Percentiles rank a stretch among this genome's conserved stretches.
phyloP scores from a whole-genome alignment of 163 green algal genomes.

The Scenedesmus sp. region DNA sequence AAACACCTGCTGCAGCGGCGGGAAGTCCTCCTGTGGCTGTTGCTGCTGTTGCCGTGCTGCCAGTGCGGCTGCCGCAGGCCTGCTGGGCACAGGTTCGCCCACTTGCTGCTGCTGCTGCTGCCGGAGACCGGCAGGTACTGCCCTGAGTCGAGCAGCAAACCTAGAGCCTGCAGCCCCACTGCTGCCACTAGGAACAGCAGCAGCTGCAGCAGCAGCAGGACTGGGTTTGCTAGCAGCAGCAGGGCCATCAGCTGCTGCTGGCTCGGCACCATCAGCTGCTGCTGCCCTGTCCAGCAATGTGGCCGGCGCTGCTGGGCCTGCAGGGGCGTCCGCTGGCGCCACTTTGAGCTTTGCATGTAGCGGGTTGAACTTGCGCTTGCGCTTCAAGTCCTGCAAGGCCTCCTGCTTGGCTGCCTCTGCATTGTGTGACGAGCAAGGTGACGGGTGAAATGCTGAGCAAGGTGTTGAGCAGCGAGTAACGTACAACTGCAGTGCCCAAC shows the following conservation, averaged over 20 bases:
- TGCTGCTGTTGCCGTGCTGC: constrained; percentile 37
- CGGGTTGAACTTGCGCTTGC: constrained; percentile 35
- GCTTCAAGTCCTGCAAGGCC: neutral
- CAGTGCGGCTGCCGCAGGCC: neutral
- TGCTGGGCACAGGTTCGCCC: neutral
- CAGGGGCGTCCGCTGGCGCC: neutral
- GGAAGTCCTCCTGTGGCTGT: constrained; percentile 31
- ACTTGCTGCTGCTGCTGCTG: constrained; percentile 32
- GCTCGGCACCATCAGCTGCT: neutral
- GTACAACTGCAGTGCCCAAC: neutral
- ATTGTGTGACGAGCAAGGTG: neutral
- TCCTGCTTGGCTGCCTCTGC: constrained; percentile 23
- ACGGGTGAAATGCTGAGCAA: neutral
- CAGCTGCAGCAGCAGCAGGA: neutral
- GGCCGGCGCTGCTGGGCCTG: constrained; percentile 3
- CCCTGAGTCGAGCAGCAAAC: constrained; percentile 28
- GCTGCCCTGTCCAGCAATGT: neutral
- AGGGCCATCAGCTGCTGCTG: neutral
- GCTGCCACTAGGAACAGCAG: neutral
- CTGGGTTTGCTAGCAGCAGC: neutral
- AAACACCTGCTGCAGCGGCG: neutral
- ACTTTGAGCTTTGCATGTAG: neutral
- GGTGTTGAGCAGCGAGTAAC: neutral
- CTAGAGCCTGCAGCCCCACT: neutral
- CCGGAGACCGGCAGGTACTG: neutral